Evolutionary conservation across 164 flowering plant genomes (phyloP).

Genomic region (Macadamia tetraphylla): DNA sequence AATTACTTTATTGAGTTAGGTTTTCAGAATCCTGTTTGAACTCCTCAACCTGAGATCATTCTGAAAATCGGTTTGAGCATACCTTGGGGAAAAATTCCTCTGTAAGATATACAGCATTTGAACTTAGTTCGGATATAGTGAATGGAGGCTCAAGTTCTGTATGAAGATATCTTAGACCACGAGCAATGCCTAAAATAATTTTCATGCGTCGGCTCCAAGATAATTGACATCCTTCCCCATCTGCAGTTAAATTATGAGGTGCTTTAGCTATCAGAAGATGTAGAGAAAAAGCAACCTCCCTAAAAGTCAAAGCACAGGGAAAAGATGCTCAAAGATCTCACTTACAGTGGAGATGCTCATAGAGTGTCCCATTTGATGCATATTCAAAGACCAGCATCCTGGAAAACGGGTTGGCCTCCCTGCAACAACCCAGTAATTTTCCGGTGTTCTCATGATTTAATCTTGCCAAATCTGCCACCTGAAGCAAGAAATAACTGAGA

Average conservation of each 20-base stretch:
- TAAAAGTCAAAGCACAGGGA: no score
- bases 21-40: no score
- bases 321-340: constrained; percentile 1
- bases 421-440: constrained; percentile 80
- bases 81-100: constrained; percentile 97
- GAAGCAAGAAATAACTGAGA: constrained; percentile 15
- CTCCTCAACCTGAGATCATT: no score
- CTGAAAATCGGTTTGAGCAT: neutral
- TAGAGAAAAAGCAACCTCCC: neutral
- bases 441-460: constrained; percentile 71
- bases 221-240: constrained; percentile 79
- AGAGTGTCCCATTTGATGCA: constrained; percentile 91
- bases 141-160: constrained; percentile 76
- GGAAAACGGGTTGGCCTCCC: constrained; percentile 69
- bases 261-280: neutral
- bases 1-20: no score
- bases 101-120: constrained; percentile 75
- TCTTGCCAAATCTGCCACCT: constrained; percentile 95
- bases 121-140: constrained; percentile 66
- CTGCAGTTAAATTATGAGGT: constrained; percentile 29
- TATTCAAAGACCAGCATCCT: constrained; percentile 95
- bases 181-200: constrained; percentile 76
- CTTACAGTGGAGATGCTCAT: constrained; percentile 94
- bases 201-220: constrained; percentile 92
- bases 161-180: constrained; percentile 84